Conservation (phyloP, 2,329 filamentous ascomycete species). For the Pestalotiopsis sp. region DNA sequence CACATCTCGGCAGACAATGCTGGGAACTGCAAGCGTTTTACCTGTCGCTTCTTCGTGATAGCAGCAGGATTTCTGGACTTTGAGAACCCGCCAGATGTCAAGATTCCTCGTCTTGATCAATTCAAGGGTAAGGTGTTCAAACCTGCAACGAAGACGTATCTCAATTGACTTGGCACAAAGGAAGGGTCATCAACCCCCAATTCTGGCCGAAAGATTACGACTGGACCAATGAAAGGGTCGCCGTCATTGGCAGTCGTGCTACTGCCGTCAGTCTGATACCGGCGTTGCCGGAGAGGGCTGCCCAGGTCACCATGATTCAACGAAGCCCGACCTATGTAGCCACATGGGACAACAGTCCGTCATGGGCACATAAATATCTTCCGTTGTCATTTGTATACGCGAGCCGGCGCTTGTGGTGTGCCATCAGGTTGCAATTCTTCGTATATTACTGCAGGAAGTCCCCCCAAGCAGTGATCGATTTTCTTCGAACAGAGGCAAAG, state of each 20-base stretch:
- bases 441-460: neutral
- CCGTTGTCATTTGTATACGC: conserved; percentile 17
- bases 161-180: conserved; percentile 52
- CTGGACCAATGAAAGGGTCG: conserved; percentile 66
- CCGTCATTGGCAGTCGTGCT: conserved; percentile 77
- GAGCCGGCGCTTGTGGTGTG: neutral
- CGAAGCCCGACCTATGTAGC: conserved; percentile 72
- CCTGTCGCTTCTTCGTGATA: neutral
- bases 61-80: neutral
- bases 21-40: neutral
- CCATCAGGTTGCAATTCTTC: neutral
- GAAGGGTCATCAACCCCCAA: conserved; percentile 60
- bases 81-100: neutral
- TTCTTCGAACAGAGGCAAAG: neutral
- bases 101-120: neutral
- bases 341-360: conserved; percentile 34
- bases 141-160: neutral
- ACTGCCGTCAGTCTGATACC: conserved; percentile 78
- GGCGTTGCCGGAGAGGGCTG: conserved; percentile 63
- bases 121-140: neutral
- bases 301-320: conserved; percentile 77
- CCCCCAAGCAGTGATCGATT: neutral
- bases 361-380: conserved; percentile 9
- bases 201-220: conserved; percentile 72
- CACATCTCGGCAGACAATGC: neutral